phyloP scores from a whole-genome alignment of 2,329 filamentous ascomycete genomes.

The Aspergillus sp. region DNA sequence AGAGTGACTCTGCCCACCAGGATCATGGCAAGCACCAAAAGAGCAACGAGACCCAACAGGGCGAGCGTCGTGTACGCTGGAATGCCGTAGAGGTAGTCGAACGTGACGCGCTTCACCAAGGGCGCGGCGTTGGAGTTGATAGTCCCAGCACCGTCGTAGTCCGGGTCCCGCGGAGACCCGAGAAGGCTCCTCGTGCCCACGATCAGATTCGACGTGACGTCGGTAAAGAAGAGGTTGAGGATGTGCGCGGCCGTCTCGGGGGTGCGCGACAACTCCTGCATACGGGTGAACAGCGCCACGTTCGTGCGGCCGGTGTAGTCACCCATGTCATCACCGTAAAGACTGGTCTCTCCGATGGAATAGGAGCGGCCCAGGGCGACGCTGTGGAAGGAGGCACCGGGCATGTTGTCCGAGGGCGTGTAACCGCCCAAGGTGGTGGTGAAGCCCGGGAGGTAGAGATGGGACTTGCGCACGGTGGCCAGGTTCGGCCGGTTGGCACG shows the following conservation, averaged over 20 bases:
- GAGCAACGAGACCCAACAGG: neutral
- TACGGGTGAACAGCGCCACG: neutral
- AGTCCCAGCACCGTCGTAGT: neutral
- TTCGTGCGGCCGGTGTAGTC: neutral
- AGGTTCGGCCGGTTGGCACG: slow-evolving; percentile 25
- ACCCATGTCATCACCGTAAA: neutral
- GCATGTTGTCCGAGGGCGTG: slow-evolving; percentile 26
- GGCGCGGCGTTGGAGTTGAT: neutral
- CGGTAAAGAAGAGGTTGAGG: neutral
- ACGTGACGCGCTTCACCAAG: neutral
- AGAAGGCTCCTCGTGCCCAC: neutral
- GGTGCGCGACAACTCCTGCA: neutral
- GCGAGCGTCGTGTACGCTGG: neutral
- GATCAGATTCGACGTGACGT: neutral
- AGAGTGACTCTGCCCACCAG: neutral
- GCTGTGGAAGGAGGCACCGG: slow-evolving; percentile 31
- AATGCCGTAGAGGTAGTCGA: neutral
- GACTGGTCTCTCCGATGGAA: neutral
- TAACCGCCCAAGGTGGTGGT: neutral
- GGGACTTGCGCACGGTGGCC: slow-evolving; percentile 28
- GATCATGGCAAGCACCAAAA: neutral
- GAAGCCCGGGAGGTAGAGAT: slow-evolving; percentile 31
- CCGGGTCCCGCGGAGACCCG: neutral
- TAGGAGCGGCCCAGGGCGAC: neutral
- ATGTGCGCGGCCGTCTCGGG: neutral